Conservation (phyloP, 345 rosid genomes). For the Dimocarpus longan region DNA sequence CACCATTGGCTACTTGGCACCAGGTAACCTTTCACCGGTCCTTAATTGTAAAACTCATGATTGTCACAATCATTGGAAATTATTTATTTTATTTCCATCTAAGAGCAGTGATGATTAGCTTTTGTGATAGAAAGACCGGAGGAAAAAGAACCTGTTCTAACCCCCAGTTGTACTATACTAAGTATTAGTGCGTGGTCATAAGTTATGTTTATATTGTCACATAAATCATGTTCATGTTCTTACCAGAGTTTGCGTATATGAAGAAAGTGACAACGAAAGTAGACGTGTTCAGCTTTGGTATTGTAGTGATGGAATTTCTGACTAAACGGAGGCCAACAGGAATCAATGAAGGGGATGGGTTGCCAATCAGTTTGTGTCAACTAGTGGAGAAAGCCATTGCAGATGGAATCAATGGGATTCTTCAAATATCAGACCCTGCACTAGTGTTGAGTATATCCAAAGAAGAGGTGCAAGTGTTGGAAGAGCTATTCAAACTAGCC, state of each 20-base stretch:
- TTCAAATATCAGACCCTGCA: conserved; percentile 49
- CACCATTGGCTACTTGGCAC: conserved; percentile 93
- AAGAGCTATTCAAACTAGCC: conserved; percentile 51
- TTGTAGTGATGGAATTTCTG: conserved; percentile 70
- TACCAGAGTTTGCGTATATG: conserved; percentile 85
- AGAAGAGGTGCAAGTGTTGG: conserved; percentile 30
- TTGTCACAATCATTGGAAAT: not conserved
- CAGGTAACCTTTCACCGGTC: conserved; percentile 50
- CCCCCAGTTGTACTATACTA: no score
- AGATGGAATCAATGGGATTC: conserved; percentile 42
- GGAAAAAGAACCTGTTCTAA: no score
- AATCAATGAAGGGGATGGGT: conserved; percentile 45
- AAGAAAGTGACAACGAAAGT: conserved; percentile 73
- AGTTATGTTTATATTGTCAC: not conserved
- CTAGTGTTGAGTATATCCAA: conserved; percentile 28
- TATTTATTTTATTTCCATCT: not conserved
- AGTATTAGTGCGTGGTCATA: not conserved
- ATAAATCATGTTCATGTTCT: not conserved
- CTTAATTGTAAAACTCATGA: not conserved
- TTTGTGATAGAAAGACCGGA: no score
- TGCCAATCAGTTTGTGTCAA: conserved; percentile 51
- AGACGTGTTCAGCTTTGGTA: conserved; percentile 87
- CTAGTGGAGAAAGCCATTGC: conserved; percentile 52
- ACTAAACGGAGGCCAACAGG: conserved; percentile 80
- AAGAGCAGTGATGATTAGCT: not conserved